phyloP scores from a whole-genome alignment of 2,329 filamentous ascomycete species.

The Cercospora sojina region DNA sequence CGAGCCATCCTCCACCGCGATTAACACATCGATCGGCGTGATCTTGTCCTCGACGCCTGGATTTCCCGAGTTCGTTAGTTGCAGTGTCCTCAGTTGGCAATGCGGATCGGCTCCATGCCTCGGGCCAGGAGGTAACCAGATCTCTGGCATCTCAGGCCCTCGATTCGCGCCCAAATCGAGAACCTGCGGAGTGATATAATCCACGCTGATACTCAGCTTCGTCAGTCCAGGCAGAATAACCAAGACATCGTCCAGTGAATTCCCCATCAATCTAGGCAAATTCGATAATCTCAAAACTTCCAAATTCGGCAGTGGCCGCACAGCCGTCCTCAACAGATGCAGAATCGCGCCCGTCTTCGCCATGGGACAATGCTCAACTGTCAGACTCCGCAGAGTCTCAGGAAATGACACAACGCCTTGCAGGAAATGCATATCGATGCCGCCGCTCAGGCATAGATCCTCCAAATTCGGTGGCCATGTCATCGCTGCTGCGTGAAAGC shows the following conservation, averaged over 20 bases:
- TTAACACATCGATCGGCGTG: conserved; percentile 44
- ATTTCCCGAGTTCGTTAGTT: conserved; percentile 43
- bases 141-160: not conserved
- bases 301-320: conserved; percentile 34
- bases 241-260: conserved; percentile 44
- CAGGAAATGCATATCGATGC: conserved; percentile 45
- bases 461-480: conserved; percentile 47
- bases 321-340: conserved; percentile 39
- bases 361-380: conserved; percentile 46
- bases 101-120: conserved; percentile 17
- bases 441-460: conserved; percentile 47
- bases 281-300: conserved; percentile 43
- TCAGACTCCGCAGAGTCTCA: conserved; percentile 38
- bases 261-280: conserved; percentile 42
- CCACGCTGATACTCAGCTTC: conserved; percentile 46
- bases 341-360: conserved; percentile 41
- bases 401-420: conserved; percentile 38
- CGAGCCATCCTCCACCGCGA: conserved; percentile 43
- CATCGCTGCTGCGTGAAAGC: conserved; percentile 21
- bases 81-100: conserved; percentile 41
- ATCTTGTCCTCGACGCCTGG: conserved; percentile 41
- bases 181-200: conserved; percentile 47
- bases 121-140: conserved; percentile 17
- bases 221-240: conserved; percentile 43
- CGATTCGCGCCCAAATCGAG: conserved; percentile 36